Evolutionary conservation across 352 stramenopile species (phyloP), one percentile per base, ranked within the genome.

Genomic region (Globisporangium paddicum): DNA sequence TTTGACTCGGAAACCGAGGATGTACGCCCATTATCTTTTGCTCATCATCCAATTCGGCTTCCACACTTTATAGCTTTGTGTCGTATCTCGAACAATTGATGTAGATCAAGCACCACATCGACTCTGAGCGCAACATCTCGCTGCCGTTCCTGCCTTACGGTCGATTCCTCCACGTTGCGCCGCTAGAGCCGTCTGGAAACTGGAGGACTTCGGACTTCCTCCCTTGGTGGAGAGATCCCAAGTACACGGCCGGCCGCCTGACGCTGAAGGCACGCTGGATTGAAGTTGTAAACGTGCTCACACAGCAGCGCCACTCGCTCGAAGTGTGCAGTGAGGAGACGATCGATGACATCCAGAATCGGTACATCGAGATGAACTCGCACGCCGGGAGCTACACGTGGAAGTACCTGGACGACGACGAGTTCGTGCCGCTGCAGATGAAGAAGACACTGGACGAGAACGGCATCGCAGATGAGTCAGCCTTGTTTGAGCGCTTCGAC

Each of bases 361-460:
- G 92, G 32, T 98, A 96, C 68, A 63, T 93, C 18, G 55, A 69
- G 30, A 82, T 84, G 55, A 97, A 98, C 63, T 77, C 86, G 9
- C 92, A 98, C 58, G 90, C 90, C 16, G 73, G 37, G 14, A 97
- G 88, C 73, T 98, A 97, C 72, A 97, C 90, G 49, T 98, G 92
- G 92, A 98, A 97, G 64, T 72, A 72, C 52, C 59, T 94, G 30
- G 71, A 91, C 44, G 79, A 91, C 41, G 78, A 84, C 62, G 82
- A 90, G n/a, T 98, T 98, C 64, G 70, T 96, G 34, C 83, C 84
- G 34, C 70, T 97, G 18, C 65, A 95, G 23, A 97, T 98, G 88
- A 75, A 84, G 19, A 71, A 70, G 35, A 97, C 89, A 14, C 73
- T 98, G 28, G 81, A 92, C 6, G 79, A 93, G 55, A 97, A 97